Conservation (phyloP, 2,329 filamentous ascomycete genomes). For the Pestalotiopsis sp. region DNA sequence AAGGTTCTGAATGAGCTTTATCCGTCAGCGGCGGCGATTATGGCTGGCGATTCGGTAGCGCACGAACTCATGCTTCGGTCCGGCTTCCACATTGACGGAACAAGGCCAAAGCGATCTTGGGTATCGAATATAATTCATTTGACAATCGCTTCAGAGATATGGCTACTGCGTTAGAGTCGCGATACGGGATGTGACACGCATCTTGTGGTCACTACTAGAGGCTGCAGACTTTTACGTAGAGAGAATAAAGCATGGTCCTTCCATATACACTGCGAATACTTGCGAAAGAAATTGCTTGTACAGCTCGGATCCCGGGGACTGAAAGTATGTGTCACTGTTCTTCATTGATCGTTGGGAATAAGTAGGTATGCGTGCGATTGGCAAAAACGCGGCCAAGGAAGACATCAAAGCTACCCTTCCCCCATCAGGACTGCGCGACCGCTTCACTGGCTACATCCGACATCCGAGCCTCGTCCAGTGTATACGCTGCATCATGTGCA, state of each 20-base stretch:
- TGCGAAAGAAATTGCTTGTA: no score
- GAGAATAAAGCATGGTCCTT: no score
- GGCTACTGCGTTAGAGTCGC: not conserved
- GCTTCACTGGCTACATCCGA: not conserved
- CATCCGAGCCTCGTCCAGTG: not conserved
- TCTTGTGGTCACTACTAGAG: not conserved
- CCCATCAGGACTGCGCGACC: not conserved
- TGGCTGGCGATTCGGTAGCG: not conserved
- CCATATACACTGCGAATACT: no score
- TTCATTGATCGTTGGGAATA: no score
- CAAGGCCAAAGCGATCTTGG: not conserved
- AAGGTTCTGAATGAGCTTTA: not conserved
- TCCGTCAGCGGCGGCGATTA: not conserved
- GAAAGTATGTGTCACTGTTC: no score
- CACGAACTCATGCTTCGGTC: not conserved
- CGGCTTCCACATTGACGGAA: not conserved
- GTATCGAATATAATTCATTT: not conserved
- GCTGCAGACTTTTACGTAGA: not conserved
- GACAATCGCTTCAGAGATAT: not conserved
- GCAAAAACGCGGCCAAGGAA: no score
- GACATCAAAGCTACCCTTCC: no score
- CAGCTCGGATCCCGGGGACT: no score
- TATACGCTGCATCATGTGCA: not conserved
- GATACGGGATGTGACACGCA: not conserved
- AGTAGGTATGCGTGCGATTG: no score